Base-by-base conservation (phyloP, 805 yeast species). In the Cyberlindnera galapagoensis region DNA sequence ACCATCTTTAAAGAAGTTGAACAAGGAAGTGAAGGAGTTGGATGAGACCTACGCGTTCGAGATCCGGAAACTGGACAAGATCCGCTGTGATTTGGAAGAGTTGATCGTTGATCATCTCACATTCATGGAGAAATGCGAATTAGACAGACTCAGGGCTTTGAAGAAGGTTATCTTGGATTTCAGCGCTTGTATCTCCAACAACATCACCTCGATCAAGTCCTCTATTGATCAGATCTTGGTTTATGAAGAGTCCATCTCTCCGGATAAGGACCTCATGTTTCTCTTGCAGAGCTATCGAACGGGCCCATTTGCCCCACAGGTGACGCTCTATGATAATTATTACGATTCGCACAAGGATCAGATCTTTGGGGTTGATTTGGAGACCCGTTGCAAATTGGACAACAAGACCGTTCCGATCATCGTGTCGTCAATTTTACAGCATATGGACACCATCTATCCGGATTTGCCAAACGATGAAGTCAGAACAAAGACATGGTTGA, bases 71-170 rank as follows among this genome's bases (percentile, higher is more conserved):
- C 62, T 83, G 42, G 95, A 85, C 49, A 63, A 65, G 26, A 55
- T 72, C 10, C 67, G 94, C 37, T 80, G 92, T 54, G 76, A 74
- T 28, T 65, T 83, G 28, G 95, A 86, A 54, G 90, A 81, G 48
- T 52, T 70, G 21, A 65, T 80, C 35, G 69, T 80, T 53, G 88
- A 80, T 44, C 88, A 82, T 49, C 61, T 80, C 31, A 58, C 76
- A 15, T 83, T 80, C 52, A 75, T 85, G 83, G 90, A 84, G 52
- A 71, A 77, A 46, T 84, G 92, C 59, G 95, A 85, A 57, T 55
- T 72, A 21, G 94, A 85, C 57, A 69, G 95, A 42, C 62, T 82
- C 38, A 67, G 69, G 42, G 92, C 92, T 0, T 60, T 85, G 39
- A 83, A 84, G 54, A 79, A 81, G 38, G 88, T 78, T 2, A 70